Conservation (phyloP, 2,329 filamentous ascomycete genomes). For the Epichloe sylvatica region DNA sequence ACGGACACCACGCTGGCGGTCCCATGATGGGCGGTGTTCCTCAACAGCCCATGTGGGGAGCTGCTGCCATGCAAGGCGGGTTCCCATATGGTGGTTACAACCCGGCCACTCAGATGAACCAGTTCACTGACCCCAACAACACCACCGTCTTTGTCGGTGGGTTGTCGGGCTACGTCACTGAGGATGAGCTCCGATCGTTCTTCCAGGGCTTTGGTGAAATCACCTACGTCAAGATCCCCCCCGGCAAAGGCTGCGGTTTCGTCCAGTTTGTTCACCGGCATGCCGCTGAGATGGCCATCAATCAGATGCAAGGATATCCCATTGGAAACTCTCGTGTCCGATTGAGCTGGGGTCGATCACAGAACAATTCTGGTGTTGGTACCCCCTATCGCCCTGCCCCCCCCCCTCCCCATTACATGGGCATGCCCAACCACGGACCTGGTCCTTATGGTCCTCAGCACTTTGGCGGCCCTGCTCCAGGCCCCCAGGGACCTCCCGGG, state of each 20-base stretch:
- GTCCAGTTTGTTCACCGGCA: constrained; percentile 98
- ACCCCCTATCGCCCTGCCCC: constrained; percentile 95
- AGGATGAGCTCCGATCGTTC: constrained; percentile 98
- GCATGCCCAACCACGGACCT: constrained; percentile 30
- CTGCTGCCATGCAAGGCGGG: constrained; percentile 18
- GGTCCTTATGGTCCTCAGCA: constrained; percentile 28
- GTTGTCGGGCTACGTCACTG: constrained; percentile 92
- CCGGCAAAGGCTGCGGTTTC: constrained; percentile 97
- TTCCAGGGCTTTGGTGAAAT: constrained; percentile 99
- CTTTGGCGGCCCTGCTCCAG: constrained; percentile 22
- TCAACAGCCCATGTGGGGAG: constrained; percentile 32
- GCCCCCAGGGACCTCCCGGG: constrained; percentile 24
- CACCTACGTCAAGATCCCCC: constrained; percentile 99
- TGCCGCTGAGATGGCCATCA: constrained; percentile 99
- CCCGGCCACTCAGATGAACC: constrained; percentile 64
- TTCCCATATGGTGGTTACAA: constrained; percentile 33
- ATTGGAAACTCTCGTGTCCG: constrained; percentile 98
- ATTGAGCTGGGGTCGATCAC: constrained; percentile 91
- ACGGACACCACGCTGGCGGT: constrained; percentile 28
- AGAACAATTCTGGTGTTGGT: constrained; percentile 98
- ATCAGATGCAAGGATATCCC: constrained; percentile 99
- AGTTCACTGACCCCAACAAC: constrained; percentile 99
- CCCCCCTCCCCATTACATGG: constrained; percentile 43
- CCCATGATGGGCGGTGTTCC: constrained; percentile 31
- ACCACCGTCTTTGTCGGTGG: constrained; percentile 97